A percentile compares a stretch with the other conserved stretches of the same genome.
phyloP scores from a whole-genome alignment of 2,329 filamentous ascomycete genomes.

The Hansfordia pulvinata region DNA sequence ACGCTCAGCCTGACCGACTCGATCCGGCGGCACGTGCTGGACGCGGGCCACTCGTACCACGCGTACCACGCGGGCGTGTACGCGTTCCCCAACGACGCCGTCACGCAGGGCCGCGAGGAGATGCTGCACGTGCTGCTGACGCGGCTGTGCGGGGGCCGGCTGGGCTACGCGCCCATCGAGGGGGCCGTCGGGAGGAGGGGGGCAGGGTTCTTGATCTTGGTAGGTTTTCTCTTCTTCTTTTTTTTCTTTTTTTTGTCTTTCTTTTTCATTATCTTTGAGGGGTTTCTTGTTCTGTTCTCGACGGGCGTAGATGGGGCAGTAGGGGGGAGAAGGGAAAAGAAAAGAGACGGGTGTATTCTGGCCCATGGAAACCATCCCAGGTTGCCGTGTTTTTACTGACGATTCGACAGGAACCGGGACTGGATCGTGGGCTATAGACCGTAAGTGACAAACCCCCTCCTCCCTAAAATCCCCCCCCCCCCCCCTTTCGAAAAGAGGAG shows the following conservation, averaged over 20 bases:
- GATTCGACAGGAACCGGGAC: background rate
- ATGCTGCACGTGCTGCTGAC: background rate
- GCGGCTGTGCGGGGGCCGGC: background rate
- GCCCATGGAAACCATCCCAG: too few relatives aligned
- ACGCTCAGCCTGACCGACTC: too few relatives aligned
- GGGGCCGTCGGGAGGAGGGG: background rate
- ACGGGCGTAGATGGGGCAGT: too few relatives aligned
- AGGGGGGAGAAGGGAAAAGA: too few relatives aligned
- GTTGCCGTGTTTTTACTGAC: too few relatives aligned
- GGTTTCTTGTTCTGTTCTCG: background rate
- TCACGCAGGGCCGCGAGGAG: background rate
- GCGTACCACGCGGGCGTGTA: background rate
- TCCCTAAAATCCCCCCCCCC: background rate
- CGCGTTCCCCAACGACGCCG: conserved; percentile 1
- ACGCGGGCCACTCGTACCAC: too few relatives aligned
- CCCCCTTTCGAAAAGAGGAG: conserved; percentile 1
- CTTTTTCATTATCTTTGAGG: background rate
- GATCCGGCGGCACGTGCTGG: too few relatives aligned
- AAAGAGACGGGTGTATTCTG: too few relatives aligned
- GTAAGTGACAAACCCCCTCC: background rate
- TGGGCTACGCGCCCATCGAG: background rate
- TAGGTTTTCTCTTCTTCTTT: background rate
- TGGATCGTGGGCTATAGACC: background rate
- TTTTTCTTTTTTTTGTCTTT: background rate
- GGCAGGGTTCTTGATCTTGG: conserved; percentile 1